Conservation (phyloP, 352 stramenopile species). For the Pythium sukuiense region DNA sequence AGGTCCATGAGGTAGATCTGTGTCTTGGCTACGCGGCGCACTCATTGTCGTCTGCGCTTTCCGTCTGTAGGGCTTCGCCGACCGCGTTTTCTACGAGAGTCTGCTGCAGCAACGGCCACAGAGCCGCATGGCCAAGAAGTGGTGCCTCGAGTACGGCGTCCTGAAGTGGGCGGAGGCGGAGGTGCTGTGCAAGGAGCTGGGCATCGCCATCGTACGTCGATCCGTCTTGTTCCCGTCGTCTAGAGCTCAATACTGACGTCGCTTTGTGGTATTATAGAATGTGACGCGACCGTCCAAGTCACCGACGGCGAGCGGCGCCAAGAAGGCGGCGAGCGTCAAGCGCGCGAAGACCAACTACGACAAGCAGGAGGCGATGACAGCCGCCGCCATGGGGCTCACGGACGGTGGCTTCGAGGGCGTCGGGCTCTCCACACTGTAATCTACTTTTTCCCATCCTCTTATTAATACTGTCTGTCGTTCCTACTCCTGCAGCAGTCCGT, state of each 20-base stretch:
- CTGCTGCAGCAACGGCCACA: slow-evolving; percentile 81
- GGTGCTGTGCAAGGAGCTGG: slow-evolving; percentile 73
- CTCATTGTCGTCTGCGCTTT: background rate
- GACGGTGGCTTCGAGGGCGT: slow-evolving; percentile 58
- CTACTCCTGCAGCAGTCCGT: background rate
- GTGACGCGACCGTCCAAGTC: slow-evolving; percentile 49
- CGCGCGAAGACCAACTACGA: slow-evolving; percentile 28
- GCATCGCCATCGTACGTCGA: slow-evolving; percentile 53
- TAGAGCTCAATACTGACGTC: slow-evolving; percentile 3
- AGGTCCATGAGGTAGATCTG: slow-evolving; percentile 14
- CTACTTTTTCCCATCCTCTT: background rate
- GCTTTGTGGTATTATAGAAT: slow-evolving; percentile 38
- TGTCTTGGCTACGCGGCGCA: background rate
- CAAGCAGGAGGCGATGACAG: slow-evolving; percentile 47
- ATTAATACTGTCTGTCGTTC: background rate
- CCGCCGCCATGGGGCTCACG: slow-evolving; percentile 60
- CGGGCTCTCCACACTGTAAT: slow-evolving; percentile 60
- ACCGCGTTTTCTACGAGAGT: slow-evolving; percentile 91
- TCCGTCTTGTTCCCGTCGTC: background rate
- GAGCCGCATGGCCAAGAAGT: slow-evolving; percentile 88
- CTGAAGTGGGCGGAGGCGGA: slow-evolving; percentile 86
- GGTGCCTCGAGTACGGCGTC: slow-evolving; percentile 89
- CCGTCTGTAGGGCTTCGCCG: slow-evolving; percentile 66
- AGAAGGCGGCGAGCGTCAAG: slow-evolving; percentile 27
- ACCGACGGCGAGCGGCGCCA: slow-evolving; percentile 39